Percentiles rank a stretch among this genome's conserved stretches.
Evolutionary conservation across 768 basidiomycete genomes (phyloP).

Genomic region (Fomitopsis serialis): DNA sequence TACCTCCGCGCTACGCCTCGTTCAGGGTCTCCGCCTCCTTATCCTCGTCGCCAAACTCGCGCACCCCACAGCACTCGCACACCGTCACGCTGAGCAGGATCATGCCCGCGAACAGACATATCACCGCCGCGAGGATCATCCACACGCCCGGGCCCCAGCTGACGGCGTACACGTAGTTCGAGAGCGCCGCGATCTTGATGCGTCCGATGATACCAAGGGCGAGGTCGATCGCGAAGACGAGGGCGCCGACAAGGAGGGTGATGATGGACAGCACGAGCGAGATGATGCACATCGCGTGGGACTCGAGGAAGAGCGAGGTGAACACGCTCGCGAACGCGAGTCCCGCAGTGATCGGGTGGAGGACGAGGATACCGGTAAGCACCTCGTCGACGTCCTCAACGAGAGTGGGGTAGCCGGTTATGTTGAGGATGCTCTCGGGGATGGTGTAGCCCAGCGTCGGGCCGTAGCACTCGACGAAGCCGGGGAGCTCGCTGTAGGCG

Average conservation of each 20-base stretch:
- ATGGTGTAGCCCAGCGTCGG: conserved; percentile 69
- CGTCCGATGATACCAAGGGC: conserved; percentile 52
- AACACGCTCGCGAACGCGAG: conserved; percentile 50
- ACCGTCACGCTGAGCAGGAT: conserved; percentile 56
- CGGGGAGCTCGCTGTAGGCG: conserved; percentile 36
- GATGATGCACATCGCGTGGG: conserved; percentile 49
- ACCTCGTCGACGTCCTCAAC: conserved; percentile 42
- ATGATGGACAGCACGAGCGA: conserved; percentile 55
- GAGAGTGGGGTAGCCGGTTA: conserved; percentile 41
- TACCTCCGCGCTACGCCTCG: not conserved
- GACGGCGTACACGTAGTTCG: conserved; percentile 38
- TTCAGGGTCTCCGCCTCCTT: not conserved
- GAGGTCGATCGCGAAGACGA: conserved; percentile 59
- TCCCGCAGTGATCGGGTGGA: conserved; percentile 63
- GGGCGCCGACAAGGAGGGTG: conserved; percentile 46
- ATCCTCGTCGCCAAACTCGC: conserved; percentile 12
- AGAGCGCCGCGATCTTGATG: conserved; percentile 34
- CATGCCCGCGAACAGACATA: conserved; percentile 56
- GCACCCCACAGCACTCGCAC: conserved; percentile 67
- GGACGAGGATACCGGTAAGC: conserved; percentile 46
- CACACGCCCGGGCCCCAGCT: conserved; percentile 66
- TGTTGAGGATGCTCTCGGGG: conserved; percentile 30
- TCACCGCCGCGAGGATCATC: conserved; percentile 57
- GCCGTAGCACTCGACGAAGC: conserved; percentile 48
- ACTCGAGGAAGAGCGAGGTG: conserved; percentile 53